These are phyloP conservation scores for Globisporangium parvum DNA, from an alignment of 352 stramenopile genomes.

Conservation along the genomic window DNA sequence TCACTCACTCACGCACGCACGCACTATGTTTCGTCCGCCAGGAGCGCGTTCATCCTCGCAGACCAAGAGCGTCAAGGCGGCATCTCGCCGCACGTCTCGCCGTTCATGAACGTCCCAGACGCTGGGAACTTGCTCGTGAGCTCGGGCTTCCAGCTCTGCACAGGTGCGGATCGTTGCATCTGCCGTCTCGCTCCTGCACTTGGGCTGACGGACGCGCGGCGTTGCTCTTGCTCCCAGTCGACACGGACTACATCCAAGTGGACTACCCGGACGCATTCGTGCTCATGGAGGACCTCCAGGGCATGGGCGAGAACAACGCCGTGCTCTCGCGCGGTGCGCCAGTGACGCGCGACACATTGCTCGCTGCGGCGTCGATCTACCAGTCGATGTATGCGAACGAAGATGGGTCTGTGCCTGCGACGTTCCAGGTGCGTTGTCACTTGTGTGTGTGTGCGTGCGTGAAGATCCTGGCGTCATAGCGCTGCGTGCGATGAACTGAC, in stretches of 20 bases:
- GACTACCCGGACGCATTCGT: conserved; percentile 93
- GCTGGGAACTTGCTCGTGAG: conserved; percentile 90
- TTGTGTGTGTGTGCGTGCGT: too few relatives aligned
- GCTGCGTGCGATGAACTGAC: too few relatives aligned
- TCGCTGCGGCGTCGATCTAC: conserved; percentile 93
- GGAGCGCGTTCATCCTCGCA: conserved; percentile 90
- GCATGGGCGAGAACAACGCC: conserved; percentile 97
- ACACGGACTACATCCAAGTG: conserved; percentile 95
- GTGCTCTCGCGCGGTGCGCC: conserved; percentile 48
- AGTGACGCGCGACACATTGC: conserved; percentile 89
- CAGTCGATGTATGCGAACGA: conserved; percentile 89
- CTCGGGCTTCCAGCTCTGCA: conserved; percentile 93
- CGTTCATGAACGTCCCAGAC: conserved; percentile 95
- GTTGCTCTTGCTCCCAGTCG: conserved; percentile 46
- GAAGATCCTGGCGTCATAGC: too few relatives aligned
- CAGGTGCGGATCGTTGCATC: conserved; percentile 24
- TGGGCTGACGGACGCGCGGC: too few relatives aligned
- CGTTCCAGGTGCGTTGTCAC: conserved; percentile 71
- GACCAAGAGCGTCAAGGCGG: conserved; percentile 95
- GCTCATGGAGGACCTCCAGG: conserved; percentile 93
- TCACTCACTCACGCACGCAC: too few relatives aligned
- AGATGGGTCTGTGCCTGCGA: conserved; percentile 89
- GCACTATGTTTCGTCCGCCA: too few relatives aligned
- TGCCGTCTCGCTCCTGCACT: neutral
- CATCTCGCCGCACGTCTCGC: conserved; percentile 93